Base-by-base conservation (phyloP, 176 grass and related monocot species). In the Paspalum vaginatum region DNA sequence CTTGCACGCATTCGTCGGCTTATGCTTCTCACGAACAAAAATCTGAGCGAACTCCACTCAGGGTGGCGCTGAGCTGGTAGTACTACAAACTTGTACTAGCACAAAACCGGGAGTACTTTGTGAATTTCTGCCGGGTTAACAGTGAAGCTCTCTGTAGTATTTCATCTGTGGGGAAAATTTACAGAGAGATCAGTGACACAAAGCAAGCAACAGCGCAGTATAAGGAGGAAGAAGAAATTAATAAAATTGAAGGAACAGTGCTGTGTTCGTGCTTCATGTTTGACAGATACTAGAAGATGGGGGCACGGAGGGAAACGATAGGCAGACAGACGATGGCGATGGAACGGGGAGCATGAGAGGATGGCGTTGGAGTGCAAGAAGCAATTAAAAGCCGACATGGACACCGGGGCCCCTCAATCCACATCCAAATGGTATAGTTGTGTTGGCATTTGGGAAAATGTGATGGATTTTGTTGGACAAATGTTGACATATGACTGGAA, bases 1-100 rank as follows among this genome's bases (percentile, higher is more conserved):
- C 40, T 60, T 83, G 73, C 73, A 56, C 73, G 56, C 44, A 4
- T 54, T 64, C 83, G 32, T 32, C 66, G 13, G 2, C 4, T 32
- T 0, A 42, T 13, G 26, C 40, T 74, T 55, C 50, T 6, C 11
- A 25, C 5, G 77, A 51, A 64, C 83, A 62, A 62, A 76, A 41
- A 60, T 44, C 63, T 58, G 18, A 24, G 6, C 5, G 14, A 49
- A 4, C 56, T n/a, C n/a, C n/a, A n/a, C n/a, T 59, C 25, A 66
- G 7, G 12, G 12, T 21, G 67, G 40, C 37, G 48, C n/a, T 49
- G 24, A 24, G 46, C 26, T 68, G 18, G 24, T 32, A 18, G 26
- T 55, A 1, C 8, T 45, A 45, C 17, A n/a, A 8, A 55, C 6
- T 55, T 55, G 52, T 32, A 32, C 32, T 32, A 32, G 32, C 32